Evolutionary conservation across 371 early-diverging fungal genomes (phyloP), one percentile per base, ranked within the genome.

Genomic region (Apophysomyces sp.): DNA sequence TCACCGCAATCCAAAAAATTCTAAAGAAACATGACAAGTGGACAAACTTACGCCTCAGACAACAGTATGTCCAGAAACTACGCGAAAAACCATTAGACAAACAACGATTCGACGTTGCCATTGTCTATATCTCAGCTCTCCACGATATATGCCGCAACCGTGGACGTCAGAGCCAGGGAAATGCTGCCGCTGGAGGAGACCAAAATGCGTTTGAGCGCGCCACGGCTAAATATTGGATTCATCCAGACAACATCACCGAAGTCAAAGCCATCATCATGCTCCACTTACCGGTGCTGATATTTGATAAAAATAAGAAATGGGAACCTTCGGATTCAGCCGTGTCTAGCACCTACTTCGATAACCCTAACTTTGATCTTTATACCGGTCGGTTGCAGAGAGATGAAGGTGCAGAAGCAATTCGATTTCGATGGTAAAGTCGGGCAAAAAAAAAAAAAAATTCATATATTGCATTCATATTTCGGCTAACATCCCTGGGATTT

Each of bases 191-290:
- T n/a, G 90, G 87, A 27, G 88, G 86, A n/a, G 78, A 81, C 13
- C 84, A 87, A 57, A 84, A 80, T 61, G 89, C 89, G 63, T 94
- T 94, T 82, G 95, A 95, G 9, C 85, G 95, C 16, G 84, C 88
- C 55, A 95, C 95, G 16, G 87, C 90, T 32, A 96, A 99, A 80
- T 99, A 98, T 77, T 99, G 99, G 99, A 94, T 99, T 15, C 97
- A 97, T 68, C 94, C 95, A 0, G 99, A 99, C 72, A 98, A 99
- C 74, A 92, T 99, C 44, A 94, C 94, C 56, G 97, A 98, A 72
- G 88, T 99, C 65, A 95, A 98, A 72, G 87, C 92, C 39, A 82
- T 88, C 65, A 94, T 99, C 57, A 80, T 99, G 60, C 89, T 94
- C 60, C 89, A 98, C 72, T 87, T 99, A 4, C 99, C 99, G 5